Conservation (phyloP, 495 filamentous ascomycete species). For the Neurospora sp. region DNA sequence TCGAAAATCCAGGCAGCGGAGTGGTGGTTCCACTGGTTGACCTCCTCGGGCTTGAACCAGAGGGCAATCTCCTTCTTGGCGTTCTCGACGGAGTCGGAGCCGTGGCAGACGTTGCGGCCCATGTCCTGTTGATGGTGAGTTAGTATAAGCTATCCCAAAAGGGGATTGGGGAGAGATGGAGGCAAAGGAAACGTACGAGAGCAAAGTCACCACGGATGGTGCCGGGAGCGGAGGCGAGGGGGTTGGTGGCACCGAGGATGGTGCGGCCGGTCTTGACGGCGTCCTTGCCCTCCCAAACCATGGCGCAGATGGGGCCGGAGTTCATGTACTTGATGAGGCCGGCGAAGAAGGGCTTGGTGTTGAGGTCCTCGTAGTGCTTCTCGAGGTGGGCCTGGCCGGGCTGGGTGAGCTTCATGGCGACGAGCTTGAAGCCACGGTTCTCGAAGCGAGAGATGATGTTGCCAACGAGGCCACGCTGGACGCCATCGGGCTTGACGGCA, state of each 20-base stretch:
- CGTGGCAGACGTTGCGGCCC: slow-evolving; percentile 99
- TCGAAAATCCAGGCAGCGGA: slow-evolving; percentile 93
- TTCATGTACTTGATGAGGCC: slow-evolving; percentile 93
- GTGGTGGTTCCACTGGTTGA: slow-evolving; percentile 68
- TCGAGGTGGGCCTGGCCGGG: slow-evolving; percentile 90
- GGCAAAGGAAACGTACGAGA: slow-evolving; percentile 6
- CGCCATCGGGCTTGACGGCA: slow-evolving; percentile 98
- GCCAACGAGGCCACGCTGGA: slow-evolving; percentile 97
- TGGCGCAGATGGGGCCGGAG: slow-evolving; percentile 91
- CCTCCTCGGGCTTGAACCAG: slow-evolving; percentile 85
- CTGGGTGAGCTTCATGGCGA: slow-evolving; percentile 84
- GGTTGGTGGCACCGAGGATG: slow-evolving; percentile 97
- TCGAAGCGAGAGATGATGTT: slow-evolving; percentile 97
- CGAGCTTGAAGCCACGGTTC: slow-evolving; percentile 95
- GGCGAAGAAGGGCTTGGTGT: slow-evolving; percentile 90
- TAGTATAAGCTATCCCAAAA: background rate
- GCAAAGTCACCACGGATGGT: slow-evolving; percentile 86
- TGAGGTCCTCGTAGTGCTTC: slow-evolving; percentile 92
- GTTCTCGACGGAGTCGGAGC: slow-evolving; percentile 94
- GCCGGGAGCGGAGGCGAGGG: slow-evolving; percentile 80
- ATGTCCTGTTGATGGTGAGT: slow-evolving; percentile 40
- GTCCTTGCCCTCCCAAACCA: slow-evolving; percentile 98
- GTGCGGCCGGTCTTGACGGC: slow-evolving; percentile 95
- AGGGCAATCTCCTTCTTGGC: slow-evolving; percentile 99
- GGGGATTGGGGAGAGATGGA: background rate